Base-by-base conservation (phyloP, 2,329 filamentous ascomycete genomes). In the Epichloe sp. region DNA sequence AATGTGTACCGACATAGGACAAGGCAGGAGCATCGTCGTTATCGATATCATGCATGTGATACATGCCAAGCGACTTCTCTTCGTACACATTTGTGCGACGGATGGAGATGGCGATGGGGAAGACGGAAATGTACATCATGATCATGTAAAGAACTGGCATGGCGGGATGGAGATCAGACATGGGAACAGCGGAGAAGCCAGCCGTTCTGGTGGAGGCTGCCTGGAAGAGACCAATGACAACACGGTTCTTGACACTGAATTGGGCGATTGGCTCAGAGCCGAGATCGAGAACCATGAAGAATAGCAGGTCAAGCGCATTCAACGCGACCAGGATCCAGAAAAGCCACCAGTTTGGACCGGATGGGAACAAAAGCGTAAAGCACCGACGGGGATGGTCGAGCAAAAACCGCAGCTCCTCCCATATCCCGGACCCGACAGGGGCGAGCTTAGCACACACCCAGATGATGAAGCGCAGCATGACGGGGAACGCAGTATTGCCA, bases 71-170 rank as follows among this genome's bases (percentile, higher is more conserved):
- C 0, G 83, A 88, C 57, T 84, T 87, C 64, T 97, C 91, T 67
- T 96, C 91, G 71, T 97, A 97, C 2, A 96, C 91, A 64, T 97
- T 97, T 53, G 91, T 96, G 56, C 87, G 78, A 49, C 91, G 88
- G 60, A 97, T 86, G 6, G 87, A 93, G 60, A 97, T 97, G 63
- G 93, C 91, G 59, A 97, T 95, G 5, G 91, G 91, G 59, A 95
- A 95, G 53, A 96, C 87, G 52, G 90, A 95, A 55, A 97, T 95
- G 68, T 97, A 97, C 93, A 97, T 97, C 93, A 97, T 97, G 67
- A 97, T 83, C 68, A 97, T 74, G 70, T 96, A 97, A 23, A 89
- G 88, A 14, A 94, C 88, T 61, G 95, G 90, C 52, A 96, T 88
- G 3, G 86, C 93, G 1, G 93, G 90, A 58, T 97, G 90, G 2